These are phyloP conservation scores for Cairneyella variabilis DNA, from an alignment of 495 filamentous ascomycete species.

Conservation along the genomic window DNA sequence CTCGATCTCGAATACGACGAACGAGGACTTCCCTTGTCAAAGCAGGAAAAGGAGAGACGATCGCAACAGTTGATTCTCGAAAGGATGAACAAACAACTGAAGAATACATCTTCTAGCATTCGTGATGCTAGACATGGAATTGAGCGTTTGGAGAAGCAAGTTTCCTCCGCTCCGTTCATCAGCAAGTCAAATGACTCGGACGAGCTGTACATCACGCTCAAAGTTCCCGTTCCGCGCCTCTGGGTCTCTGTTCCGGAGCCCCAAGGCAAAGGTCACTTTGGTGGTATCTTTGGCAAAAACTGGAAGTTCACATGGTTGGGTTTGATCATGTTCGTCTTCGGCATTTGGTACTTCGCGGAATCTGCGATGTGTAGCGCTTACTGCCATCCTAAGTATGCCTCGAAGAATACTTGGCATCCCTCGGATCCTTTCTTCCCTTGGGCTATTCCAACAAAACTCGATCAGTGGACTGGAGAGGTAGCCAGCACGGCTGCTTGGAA, in stretches of 20 bases:
- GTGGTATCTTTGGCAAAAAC: not conserved
- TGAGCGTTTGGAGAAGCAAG: constrained; percentile 57
- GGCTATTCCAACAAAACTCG: constrained; percentile 51
- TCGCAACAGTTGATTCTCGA: constrained; percentile 44
- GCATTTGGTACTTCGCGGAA: constrained; percentile 57
- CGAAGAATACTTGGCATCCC: constrained; percentile 42
- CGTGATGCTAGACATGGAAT: constrained; percentile 63
- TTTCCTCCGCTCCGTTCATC: constrained; percentile 34
- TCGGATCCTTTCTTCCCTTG: constrained; percentile 50
- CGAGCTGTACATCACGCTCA: constrained; percentile 28
- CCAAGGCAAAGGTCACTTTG: not conserved
- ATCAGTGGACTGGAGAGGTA: constrained; percentile 41
- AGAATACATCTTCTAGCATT: constrained; percentile 58
- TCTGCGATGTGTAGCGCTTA: constrained; percentile 57
- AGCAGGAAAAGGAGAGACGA: constrained; percentile 36
- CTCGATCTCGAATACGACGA: constrained; percentile 28
- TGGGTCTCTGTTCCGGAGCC: not conserved
- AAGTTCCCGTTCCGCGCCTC: constrained; percentile 55
- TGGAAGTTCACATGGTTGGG: constrained; percentile 56
- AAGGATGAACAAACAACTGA: constrained; percentile 55
- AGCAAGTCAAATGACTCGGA: not conserved
- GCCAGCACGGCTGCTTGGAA: not conserved
- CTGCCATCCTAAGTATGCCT: constrained; percentile 51
- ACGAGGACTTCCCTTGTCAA: constrained; percentile 30
- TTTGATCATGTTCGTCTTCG: constrained; percentile 40